Conservation (phyloP, 441 rosid genomes). For the Pelargonium fulgidum region DNA sequence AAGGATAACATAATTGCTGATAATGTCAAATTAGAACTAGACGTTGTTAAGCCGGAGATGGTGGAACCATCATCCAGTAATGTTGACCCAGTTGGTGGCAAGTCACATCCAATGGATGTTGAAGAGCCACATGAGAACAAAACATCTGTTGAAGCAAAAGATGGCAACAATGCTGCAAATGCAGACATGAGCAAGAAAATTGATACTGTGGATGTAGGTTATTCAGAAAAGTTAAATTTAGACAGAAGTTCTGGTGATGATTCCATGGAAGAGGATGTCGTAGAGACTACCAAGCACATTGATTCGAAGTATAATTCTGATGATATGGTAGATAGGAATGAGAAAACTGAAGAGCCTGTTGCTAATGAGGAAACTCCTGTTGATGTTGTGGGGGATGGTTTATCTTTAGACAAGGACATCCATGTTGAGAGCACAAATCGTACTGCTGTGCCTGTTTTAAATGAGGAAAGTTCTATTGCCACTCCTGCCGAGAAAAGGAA, state of each 20-base stretch:
- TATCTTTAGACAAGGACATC: constrained; percentile 33
- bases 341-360: constrained; percentile 34
- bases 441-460: background rate
- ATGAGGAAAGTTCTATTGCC: constrained; percentile 15
- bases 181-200: constrained; percentile 62
- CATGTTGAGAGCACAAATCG: constrained; percentile 33
- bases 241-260: constrained; percentile 98
- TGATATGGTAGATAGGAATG: constrained; percentile 46
- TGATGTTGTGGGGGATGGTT: constrained; percentile 42
- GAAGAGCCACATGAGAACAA: constrained; percentile 68
- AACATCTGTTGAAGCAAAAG: constrained; percentile 47
- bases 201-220: constrained; percentile 57
- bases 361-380: constrained; percentile 40
- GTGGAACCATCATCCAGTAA: constrained; percentile 66
- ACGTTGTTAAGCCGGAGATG: constrained; percentile 69
- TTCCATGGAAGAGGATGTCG: constrained; percentile 86
- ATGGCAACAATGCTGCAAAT: constrained; percentile 49
- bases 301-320: constrained; percentile 55
- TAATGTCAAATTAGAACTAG: constrained; percentile 92
- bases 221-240: constrained; percentile 86
- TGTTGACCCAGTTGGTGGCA: constrained; percentile 53
- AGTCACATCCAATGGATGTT: constrained; percentile 87
- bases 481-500: constrained; percentile 70
- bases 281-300: constrained; percentile 55
- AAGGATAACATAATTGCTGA: constrained; percentile 96